Conservation (phyloP, 1,284 basidiomycete genomes). For the Phylloporus sp. region DNA sequence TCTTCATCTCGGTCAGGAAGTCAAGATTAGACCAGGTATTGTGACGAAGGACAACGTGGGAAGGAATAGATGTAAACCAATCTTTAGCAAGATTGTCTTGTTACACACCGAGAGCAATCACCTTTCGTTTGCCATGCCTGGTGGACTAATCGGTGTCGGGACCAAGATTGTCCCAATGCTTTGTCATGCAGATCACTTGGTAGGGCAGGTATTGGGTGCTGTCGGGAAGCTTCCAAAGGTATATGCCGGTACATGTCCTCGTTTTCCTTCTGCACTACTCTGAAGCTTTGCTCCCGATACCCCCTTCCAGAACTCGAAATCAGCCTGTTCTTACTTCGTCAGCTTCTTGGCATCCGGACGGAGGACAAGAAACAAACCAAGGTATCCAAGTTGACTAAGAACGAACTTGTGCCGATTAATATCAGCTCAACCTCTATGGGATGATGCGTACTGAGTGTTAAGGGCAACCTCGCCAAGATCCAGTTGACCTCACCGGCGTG, state of each 20-base stretch:
- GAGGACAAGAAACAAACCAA: conserved; percentile 99
- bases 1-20: conserved; percentile 89
- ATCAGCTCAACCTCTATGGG: conserved; percentile 95
- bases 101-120: conserved; percentile 96
- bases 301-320: conserved; percentile 79
- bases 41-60: conserved; percentile 95
- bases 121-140: conserved; percentile 94
- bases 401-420: conserved; percentile 93
- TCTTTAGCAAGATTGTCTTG: conserved; percentile 91
- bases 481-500: conserved; percentile 91
- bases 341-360: conserved; percentile 96
- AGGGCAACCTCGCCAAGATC: conserved; percentile 92
- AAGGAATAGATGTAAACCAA: conserved; percentile 92
- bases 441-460: conserved; percentile 89
- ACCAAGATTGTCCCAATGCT: conserved; percentile 96
- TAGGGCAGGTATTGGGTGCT: conserved; percentile 94
- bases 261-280: neutral
- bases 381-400: conserved; percentile 91
- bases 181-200: conserved; percentile 94
- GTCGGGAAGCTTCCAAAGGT: conserved; percentile 94
- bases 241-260: conserved; percentile 76
- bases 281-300: neutral
- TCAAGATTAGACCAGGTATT: conserved; percentile 97
- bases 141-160: conserved; percentile 97
- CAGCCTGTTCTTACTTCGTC: conserved; percentile 89